Evolutionary conservation across 2,329 filamentous ascomycete genomes (phyloP), one percentile per base, ranked within the genome.

Genomic region (Trichoderma citrinoviride): DNA sequence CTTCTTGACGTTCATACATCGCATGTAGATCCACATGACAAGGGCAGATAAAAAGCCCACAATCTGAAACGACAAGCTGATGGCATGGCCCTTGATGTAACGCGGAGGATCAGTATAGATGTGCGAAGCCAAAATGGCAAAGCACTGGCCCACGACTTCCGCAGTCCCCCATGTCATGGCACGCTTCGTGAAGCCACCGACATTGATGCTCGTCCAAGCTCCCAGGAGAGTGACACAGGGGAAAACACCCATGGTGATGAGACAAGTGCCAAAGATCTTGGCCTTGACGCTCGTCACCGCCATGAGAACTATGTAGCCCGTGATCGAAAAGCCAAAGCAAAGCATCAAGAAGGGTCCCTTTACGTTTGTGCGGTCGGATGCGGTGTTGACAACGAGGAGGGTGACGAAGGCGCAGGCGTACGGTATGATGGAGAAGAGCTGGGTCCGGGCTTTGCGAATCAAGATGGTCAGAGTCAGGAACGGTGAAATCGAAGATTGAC

Each of bases 331-430:
- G 5, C 17, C 14, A 19, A 40, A 37, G 10, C 56, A 60, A 23
- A 60, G 29, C 56, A 60, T 60, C 5, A 60, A 15, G 17, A 60
- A 49, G n/a, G 56, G 56, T 7, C 44, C 56, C 47, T 60, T 60
- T 5, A 33, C 15, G 5, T 49, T 27, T 12, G 47, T 27, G 10
- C 44, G 56, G 41, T 60, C 44, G 29, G 56, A 60, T 0, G 44
- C 17, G 21, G 8, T 15, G 4, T 60, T 60, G 15, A 60, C n/a
- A 17, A 25, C 33, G 44, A 60, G 56, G 19, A 60, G 44, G 3
- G 56, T 60, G 7, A 60, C 44, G 6, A 60, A 60, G 7, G 56
- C 56, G 8, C 56, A 60, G 3, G 56, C 56, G 19, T 60, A 60
- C 1, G 56, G 56, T 7, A 60, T 60, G 23, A 60, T 27, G 5